These are phyloP conservation scores for Tarenaya hassleriana DNA, from an alignment of 345 rosid genomes.

Conservation along the genomic window DNA sequence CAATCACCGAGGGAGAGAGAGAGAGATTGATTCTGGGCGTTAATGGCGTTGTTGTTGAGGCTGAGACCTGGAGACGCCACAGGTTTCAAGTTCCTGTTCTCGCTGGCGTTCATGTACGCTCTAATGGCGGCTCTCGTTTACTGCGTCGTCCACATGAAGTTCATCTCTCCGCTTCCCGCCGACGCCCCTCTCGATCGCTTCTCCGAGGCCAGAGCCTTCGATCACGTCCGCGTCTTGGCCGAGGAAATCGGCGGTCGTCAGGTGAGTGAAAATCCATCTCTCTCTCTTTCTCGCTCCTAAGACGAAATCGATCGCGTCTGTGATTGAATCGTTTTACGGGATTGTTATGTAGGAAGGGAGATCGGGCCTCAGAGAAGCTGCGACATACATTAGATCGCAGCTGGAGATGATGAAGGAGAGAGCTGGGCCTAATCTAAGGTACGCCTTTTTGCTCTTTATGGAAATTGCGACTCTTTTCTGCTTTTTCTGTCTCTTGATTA, in stretches of 20 bases:
- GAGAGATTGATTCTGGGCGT: neutral
- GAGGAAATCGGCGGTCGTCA: constrained; percentile 81
- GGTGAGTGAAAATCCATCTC: constrained; percentile 38
- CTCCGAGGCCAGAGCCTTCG: constrained; percentile 86
- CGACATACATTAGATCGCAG: constrained; percentile 61
- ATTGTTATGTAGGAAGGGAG: constrained; percentile 71
- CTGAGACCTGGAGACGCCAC: constrained; percentile 47
- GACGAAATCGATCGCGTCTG: neutral
- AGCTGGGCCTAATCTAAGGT: constrained; percentile 78
- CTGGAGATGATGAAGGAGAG: constrained; percentile 60
- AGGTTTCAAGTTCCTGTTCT: constrained; percentile 56
- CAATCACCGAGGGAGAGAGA: too few relatives aligned
- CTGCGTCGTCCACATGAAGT: constrained; percentile 53
- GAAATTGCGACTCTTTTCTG: neutral
- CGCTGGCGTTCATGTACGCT: constrained; percentile 48
- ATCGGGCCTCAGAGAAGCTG: constrained; percentile 79
- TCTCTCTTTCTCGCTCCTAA: neutral
- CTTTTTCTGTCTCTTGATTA: neutral
- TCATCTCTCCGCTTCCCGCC: constrained; percentile 53
- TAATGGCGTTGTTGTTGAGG: constrained; percentile 46
- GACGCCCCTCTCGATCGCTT: constrained; percentile 89
- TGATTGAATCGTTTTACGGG: neutral
- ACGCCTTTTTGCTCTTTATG: neutral
- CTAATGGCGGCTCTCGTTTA: constrained; percentile 56
- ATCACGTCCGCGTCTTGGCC: constrained; percentile 70